Base-by-base conservation (phyloP, 768 basidiomycete species). In the Mycena floridula region DNA sequence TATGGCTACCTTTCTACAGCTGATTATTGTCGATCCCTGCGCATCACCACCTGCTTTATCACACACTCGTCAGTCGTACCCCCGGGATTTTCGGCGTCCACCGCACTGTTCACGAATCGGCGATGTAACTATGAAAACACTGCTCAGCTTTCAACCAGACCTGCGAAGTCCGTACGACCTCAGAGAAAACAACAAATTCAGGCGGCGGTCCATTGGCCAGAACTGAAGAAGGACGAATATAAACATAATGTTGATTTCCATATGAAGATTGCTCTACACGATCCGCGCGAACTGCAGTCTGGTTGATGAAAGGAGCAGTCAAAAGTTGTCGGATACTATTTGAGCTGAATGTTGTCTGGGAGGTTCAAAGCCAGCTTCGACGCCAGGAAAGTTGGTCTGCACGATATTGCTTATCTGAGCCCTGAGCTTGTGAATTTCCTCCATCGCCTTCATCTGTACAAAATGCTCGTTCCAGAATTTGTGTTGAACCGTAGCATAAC, bases 401-500 rank as follows among this genome's bases (percentile, higher is more conserved):
- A 95, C 88, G 37, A 98, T 93, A 46, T 76, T 78, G 54, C 79
- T 86, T 45, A 99, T 85, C 56, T 99, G 96, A 0, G 81, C 74
- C 26, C 93, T 80, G 4, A 99, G 73, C 59, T 98, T 97, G 62
- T 94, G 96, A 25, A 96, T 95, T 67, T 99, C 96, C 64, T 96
- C 89, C 94, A 99, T 98, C 0, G 92, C 89, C 94, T 97, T 98
- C 0, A 75, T 74, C 49, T 92, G 72, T 18, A 98, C 85, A 54
- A 96, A 99, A 61, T 98, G 90, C 28, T 88, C 81, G 9, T 67
- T 63, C 60, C 96, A 99, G 62, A 98, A 99, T 18, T 73, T 61
- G 45, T 77, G 74, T 2, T 81, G 81, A 21, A 87, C 88, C 7
- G 89, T 85, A 18, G 87, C 86, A 60, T 86, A 95, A 59, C 96